These are phyloP conservation scores for Hansenula lynferdii DNA, from an alignment of 1,139 yeast species.

Conservation along the genomic window DNA sequence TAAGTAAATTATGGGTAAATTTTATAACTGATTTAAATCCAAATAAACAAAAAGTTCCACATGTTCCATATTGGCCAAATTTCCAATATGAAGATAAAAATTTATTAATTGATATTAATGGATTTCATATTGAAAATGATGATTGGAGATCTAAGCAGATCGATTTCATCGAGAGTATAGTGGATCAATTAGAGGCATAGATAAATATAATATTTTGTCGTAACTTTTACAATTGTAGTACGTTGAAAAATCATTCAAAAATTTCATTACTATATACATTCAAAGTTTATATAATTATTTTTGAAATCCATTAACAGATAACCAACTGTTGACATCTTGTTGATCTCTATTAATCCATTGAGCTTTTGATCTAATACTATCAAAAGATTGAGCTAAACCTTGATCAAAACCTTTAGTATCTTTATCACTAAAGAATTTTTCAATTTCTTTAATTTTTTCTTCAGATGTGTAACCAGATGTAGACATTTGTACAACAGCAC, in stretches of 20 bases:
- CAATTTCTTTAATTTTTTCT: constrained; percentile 53
- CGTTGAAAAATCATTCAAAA: too few relatives aligned
- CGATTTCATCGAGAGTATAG: constrained; percentile 4
- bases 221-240: too few relatives aligned
- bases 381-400: constrained; percentile 67
- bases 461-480: constrained; percentile 62
- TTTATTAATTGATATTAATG: constrained; percentile 8
- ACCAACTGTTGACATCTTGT: constrained; percentile 49
- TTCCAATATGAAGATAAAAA: constrained; percentile 5
- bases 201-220: too few relatives aligned
- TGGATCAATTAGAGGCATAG: constrained; percentile 3
- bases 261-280: background rate
- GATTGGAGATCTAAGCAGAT: constrained; percentile 5
- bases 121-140: constrained; percentile 9
- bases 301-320: constrained; percentile 34
- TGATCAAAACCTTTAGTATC: constrained; percentile 73
- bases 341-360: constrained; percentile 66
- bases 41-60: constrained; percentile 3
- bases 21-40: constrained; percentile 14
- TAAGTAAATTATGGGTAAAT: constrained; percentile 9
- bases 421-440: constrained; percentile 52
- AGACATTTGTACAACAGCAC: constrained; percentile 59
- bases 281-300: background rate
- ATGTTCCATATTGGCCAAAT: constrained; percentile 4
- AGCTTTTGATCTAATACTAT: constrained; percentile 56